Evolutionary conservation across 2,329 filamentous ascomycete species (phyloP), one percentile per base, ranked within the genome.

Genomic region (Metarhizium humberi): DNA sequence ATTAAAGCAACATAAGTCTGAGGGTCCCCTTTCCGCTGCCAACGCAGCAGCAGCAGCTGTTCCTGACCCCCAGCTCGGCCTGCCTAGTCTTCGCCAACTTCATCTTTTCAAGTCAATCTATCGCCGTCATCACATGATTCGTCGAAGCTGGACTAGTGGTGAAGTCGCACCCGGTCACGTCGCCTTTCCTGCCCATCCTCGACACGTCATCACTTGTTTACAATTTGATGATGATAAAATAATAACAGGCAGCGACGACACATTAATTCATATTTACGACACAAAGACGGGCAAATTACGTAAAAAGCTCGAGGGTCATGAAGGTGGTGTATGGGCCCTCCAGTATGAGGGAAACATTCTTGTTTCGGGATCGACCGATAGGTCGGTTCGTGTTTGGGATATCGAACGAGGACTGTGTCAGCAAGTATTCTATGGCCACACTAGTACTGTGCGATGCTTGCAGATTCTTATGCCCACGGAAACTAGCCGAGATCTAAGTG

Each of bases 181-280:
- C 56, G 94, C 94, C 4, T 97, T 99, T 71, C 86, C 90, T n/a
- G 94, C 94, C 5, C 94, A 99, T 67, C 90, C 94, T 57, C 85
- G 90, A 38, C 92, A 97, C 73, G 94, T 99, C 58, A 95, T 99
- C 53, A 99, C 94, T 16, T 99, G 94, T 67, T 79, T 99, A 54
- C 92, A 99, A 68, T 99, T 99, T 64, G 94, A 99, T 66, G 89
- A 92, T 51, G 92, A 99, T 76, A 97, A 97, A 73, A 96, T 99
- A 62, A 81, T 99, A 62, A 99, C 94, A 1, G 94, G 94, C 30
- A 97, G 92, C 66, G 94, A 99, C 68, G 94, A 99, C 67, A 96
- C 92, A 4, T 86, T 96, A 59, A 99, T 99, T 64, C 92, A 99
- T 64, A 91, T 99, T 36, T 99, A 97, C 69, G 92, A 97, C 67